Base-by-base conservation (phyloP, 305 asterid species). In the Lippia alba region DNA sequence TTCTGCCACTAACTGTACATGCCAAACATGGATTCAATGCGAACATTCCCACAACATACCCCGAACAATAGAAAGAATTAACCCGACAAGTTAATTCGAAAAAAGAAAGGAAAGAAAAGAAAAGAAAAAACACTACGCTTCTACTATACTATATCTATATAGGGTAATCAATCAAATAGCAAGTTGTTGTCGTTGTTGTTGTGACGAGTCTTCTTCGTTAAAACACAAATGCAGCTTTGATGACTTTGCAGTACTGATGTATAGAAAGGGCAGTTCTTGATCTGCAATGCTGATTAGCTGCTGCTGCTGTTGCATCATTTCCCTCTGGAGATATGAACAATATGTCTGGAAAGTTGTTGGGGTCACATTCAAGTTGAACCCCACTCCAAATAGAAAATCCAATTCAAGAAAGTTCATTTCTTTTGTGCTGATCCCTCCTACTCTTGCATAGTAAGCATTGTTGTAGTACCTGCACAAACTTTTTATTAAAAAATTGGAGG, bases 401-500 rank as follows among this genome's bases (percentile, higher is more conserved):
- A 87, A 88, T 78, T 89, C 96, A 45, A 89, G 91, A 79, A 85
- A 80, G 69, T 89, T 89, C 83, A 89, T 89, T 77, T 89, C 96
- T 65, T 74, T 76, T 76, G 84, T 85, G 88, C 90, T 85, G 73
- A 89, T 87, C 74, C 96, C 96, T 72, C 96, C 96, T 24, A 89
- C 87, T 66, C 85, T 85, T 32, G 93, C 96, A 79, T 82, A 89
- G 79, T 87, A 84, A 53, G 91, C 91, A 81, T 89, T 89, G 58
- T 85, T 89, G 82, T 83, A 89, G 75, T 85, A 87, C 82, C 96
- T 89, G 24, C 4, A 14, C 5, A 48, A 48, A 48, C 3, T 24
- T 24, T 24, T 24, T 24, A n/a, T n/a, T n/a, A n/a, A n/a, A n/a
- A n/a, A n/a, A n/a, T n/a, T n/a, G n/a, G n/a, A n/a, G n/a, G n/a